These are phyloP conservation scores for Vaccinium vitisidaea DNA, from an alignment of 148 eudicot genomes.

Conservation along the genomic window DNA sequence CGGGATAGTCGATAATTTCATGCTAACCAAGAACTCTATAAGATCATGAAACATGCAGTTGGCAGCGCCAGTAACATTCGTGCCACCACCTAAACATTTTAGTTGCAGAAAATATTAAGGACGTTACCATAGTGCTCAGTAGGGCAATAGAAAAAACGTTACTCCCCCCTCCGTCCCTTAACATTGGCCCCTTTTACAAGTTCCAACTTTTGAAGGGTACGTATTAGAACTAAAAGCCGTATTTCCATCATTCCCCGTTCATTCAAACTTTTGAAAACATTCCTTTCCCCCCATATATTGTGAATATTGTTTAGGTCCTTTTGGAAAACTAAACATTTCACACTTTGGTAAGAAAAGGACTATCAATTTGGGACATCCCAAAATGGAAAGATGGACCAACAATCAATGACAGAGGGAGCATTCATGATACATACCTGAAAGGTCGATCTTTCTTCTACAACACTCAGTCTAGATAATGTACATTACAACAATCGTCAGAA, in stretches of 20 bases:
- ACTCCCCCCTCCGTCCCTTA: not conserved
- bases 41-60: slow-evolving; percentile 64
- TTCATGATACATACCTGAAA: slow-evolving; percentile 47
- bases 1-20: slow-evolving; percentile 48
- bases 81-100: slow-evolving; percentile 22
- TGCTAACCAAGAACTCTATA: slow-evolving; percentile 55
- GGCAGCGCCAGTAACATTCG: slow-evolving; percentile 29
- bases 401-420: not conserved
- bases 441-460: slow-evolving; percentile 38
- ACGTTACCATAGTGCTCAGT: slow-evolving; percentile 9
- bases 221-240: not conserved
- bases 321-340: not conserved
- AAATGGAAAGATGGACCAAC: not conserved
- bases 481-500: slow-evolving; percentile 21
- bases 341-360: not conserved
- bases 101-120: not conserved
- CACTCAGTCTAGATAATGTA: slow-evolving; percentile 57
- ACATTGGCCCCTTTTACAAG: not conserved
- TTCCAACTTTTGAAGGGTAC: not conserved
- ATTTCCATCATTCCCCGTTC: not conserved
- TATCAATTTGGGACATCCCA: not conserved
- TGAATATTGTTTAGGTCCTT: not conserved
- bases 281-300: not conserved
- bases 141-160: not conserved
- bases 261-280: not conserved